These are phyloP conservation scores for Capsella rubella DNA, from an alignment of 441 rosid genomes.

Conservation along the genomic window DNA sequence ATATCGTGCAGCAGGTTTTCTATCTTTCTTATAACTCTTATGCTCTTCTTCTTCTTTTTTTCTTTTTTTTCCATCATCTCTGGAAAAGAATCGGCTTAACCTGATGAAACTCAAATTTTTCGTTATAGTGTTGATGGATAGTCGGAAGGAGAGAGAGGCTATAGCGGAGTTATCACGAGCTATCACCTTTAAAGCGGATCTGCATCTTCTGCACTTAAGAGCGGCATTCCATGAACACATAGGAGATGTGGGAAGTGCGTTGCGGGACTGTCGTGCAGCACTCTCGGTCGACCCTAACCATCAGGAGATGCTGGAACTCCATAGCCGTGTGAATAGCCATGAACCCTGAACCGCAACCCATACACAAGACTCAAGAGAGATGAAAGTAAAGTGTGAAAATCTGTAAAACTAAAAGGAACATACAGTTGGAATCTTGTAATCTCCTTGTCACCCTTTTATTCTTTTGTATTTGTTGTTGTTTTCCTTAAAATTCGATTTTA, in stretches of 20 bases:
- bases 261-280: conserved; percentile 94
- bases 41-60: neutral
- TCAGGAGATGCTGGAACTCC: conserved; percentile 93
- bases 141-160: conserved; percentile 86
- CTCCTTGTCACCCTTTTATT: conserved; percentile 24
- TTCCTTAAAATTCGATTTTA: conserved; percentile 13
- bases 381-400: conserved; percentile 43
- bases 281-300: conserved; percentile 92
- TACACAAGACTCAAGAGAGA: neutral
- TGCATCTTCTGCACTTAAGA: conserved; percentile 88
- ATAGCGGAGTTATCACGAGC: conserved; percentile 90
- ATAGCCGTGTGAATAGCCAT: conserved; percentile 89
- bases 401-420: conserved; percentile 24
- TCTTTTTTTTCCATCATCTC: neutral
- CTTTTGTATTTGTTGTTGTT: conserved; percentile 26
- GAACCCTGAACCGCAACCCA: conserved; percentile 61
- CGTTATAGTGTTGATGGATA: conserved; percentile 88
- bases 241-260: conserved; percentile 72
- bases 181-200: conserved; percentile 89
- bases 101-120: neutral
- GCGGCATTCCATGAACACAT: conserved; percentile 95
- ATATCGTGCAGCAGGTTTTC: conserved; percentile 92
- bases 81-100: neutral
- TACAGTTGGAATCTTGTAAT: conserved; percentile 34
- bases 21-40: neutral